Conservation (phyloP, 1,284 basidiomycete genomes). For the Phlebopus sp. region DNA sequence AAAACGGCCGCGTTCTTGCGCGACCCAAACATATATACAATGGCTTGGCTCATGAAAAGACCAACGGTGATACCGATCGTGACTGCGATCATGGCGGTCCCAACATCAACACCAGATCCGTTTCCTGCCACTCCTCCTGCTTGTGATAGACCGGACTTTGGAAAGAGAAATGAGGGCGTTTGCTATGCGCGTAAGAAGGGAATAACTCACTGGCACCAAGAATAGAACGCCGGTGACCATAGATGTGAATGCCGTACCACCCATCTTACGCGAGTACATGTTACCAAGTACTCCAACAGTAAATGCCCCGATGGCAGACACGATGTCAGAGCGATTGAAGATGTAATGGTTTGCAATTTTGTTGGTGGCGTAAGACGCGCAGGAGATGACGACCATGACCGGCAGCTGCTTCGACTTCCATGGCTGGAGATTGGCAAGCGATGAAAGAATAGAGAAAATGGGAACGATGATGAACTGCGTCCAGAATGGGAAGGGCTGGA, state of each 20-base stretch:
- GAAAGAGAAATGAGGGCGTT: slow-evolving; percentile 9
- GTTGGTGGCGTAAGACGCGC: slow-evolving; percentile 74
- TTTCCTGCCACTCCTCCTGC: slow-evolving; percentile 76
- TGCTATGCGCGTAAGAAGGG: slow-evolving; percentile 1
- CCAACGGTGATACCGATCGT: slow-evolving; percentile 90
- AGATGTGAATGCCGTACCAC: slow-evolving; percentile 86
- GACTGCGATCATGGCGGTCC: slow-evolving; percentile 83
- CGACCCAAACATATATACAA: slow-evolving; percentile 83
- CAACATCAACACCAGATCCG: slow-evolving; percentile 71
- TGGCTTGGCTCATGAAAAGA: slow-evolving; percentile 82
- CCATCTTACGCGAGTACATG: slow-evolving; percentile 79
- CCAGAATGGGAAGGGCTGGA: slow-evolving; percentile 76
- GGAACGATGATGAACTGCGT: slow-evolving; percentile 80
- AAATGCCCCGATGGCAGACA: slow-evolving; percentile 85
- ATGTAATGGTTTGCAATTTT: slow-evolving; percentile 82
- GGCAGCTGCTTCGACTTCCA: slow-evolving; percentile 66
- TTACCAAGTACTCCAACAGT: slow-evolving; percentile 82
- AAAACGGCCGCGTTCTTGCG: slow-evolving; percentile 83
- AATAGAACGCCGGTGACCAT: slow-evolving; percentile 89
- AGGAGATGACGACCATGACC: slow-evolving; percentile 86
- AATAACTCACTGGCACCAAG: slow-evolving; percentile 67
- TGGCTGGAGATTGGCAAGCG: slow-evolving; percentile 77
- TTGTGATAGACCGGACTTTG: slow-evolving; percentile 80
- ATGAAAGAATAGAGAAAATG: slow-evolving; percentile 71
- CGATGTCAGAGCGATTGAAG: slow-evolving; percentile 81